Evolutionary conservation across 164 flowering plant species (phyloP), one percentile per base, ranked within the genome.

Genomic region (Annona cherimola): DNA sequence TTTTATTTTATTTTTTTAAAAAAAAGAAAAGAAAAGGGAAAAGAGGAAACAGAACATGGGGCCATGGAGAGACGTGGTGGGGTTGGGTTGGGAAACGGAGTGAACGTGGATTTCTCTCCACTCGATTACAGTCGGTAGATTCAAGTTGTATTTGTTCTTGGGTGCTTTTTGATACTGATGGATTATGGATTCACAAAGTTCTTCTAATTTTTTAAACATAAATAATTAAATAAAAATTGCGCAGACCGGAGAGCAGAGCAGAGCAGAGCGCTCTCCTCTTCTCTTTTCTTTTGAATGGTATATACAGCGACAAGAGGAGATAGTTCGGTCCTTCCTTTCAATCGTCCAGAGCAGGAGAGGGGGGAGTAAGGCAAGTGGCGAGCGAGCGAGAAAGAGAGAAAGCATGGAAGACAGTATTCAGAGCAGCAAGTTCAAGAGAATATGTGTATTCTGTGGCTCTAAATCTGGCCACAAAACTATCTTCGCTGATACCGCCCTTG

Each of bases 381-480:
- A 63, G 42, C 14, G 66, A 40, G 66, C 14, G 16, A 63, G 66
- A 39, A 43, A 63, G 7, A 7, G 18, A 40, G 41, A 26, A 26
- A 26, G 42, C 8, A 60, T 60, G 73, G 61, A 60, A 66, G 73
- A 44, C 20, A 45, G 54, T 41, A 70, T 60, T 60, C 16, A 42
- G 8, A n/a, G 14, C 14, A 78, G 76, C 79, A 82, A 79, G 75
- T 88, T 88, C 79, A 87, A 79, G 64, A 84, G 77, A 80, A 64
- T 88, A 5, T 88, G 92, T 83, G 94, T 89, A 16, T 89, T 87
- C 80, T 89, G 94, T 74, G 94, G 94, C 68, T 86, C 91, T 80
- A 82, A 81, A 74, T 79, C 90, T 79, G 94, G 94, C 66, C 75
- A 81, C 73, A 85, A 84, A 74, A 65, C 80, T 45, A 85, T 85